Base-by-base conservation (phyloP, 2,329 filamentous ascomycete species). In the Pseudogymnoascus sp. region DNA sequence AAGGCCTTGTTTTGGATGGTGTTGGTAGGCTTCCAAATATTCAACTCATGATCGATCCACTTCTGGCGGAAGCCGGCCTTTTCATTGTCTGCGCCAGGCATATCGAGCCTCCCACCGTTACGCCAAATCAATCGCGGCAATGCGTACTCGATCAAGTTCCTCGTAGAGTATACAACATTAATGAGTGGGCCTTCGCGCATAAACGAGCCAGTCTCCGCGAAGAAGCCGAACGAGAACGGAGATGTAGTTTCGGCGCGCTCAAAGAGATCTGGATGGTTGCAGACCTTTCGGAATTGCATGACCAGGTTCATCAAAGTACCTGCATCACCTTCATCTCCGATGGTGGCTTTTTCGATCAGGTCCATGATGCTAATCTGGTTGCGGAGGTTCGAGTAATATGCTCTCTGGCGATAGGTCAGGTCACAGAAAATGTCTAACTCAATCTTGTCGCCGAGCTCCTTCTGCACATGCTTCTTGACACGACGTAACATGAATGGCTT, bases 281-380 rank as follows among this genome's bases (percentile, higher is more conserved):
- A 99, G 64, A 99, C 95, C 78, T 99, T 99, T 71, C 95, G 87
- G 84, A 99, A 99, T 77, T 99, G 95, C 95, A 99, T 99, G 67
- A 99, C 95, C 68, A 99, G 81, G 76, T 99, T 99, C 95, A 99
- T 97, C 71, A 99, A 78, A 1, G 93, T 97, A 42, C 93, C 93
- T 36, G 91, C 96, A 73, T 97, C 95, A 70, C 93, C 88, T 60
- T 97, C 95, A 71, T 97, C 93, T 36, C 95, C 95, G 69, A 95
- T 84, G 1, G 93, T 93, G 1, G 91, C 92, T 82, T 97, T 97
- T 76, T 99, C 95, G 63, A 99, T 96, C 17, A 99, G 86, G 74
- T 99, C 95, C 87, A 97, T 95, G 69, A 99, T 92, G 76, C 92
- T 97, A 77, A 99, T 97, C 78, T 96, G 95, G 78, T 96, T 96